phyloP scores from a whole-genome alignment of 129 eudicot genomes.

The Helianthus tuberosus region DNA sequence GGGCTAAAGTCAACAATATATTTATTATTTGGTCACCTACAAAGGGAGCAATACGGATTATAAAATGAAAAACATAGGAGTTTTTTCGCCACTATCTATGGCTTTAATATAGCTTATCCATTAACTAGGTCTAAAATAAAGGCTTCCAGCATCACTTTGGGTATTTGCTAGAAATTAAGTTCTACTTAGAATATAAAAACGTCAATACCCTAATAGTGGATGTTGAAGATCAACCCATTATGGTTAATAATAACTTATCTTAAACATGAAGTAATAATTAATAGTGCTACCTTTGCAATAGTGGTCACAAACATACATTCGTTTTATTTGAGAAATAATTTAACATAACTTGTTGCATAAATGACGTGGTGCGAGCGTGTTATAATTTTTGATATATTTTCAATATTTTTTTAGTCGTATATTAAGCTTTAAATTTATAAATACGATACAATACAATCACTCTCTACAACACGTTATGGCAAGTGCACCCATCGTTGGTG shows the following conservation, averaged over 20 bases:
- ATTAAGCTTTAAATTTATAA: no score
- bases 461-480: no score
- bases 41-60: no score
- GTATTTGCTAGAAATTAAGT: not conserved
- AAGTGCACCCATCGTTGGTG: no score
- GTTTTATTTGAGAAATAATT: no score
- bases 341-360: no score
- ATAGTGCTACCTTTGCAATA: not conserved
- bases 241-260: not conserved
- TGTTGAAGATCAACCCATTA: conserved; percentile 9
- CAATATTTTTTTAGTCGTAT: no score
- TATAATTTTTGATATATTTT: no score
- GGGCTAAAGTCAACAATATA: no score
- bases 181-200: not conserved
- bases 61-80: not conserved
- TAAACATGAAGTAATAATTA: not conserved
- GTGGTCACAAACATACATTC: not conserved
- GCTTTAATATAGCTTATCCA: conserved; percentile 16
- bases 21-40: no score
- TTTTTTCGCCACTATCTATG: not conserved
- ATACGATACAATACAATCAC: no score
- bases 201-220: not conserved
- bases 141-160: not conserved
- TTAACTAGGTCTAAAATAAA: conserved; percentile 1
- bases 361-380: no score